phyloP scores from a whole-genome alignment of 106 monocot genomes.

The Ottelia alismoides region DNA sequence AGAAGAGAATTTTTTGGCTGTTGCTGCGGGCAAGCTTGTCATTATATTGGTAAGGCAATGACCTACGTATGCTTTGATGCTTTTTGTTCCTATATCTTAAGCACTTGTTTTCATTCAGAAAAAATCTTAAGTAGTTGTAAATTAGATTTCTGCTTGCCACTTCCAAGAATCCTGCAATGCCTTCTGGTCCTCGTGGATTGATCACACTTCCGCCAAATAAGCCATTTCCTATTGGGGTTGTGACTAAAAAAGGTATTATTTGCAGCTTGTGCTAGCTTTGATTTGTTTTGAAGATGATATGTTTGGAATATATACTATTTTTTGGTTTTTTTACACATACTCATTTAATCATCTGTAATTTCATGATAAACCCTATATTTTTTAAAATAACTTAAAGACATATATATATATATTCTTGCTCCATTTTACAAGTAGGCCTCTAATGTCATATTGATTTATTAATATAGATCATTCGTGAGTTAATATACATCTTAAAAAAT shows the following conservation, averaged over 20 bases:
- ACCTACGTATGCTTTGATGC: not conserved
- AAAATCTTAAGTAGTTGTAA: too few relatives aligned
- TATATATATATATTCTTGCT: not conserved
- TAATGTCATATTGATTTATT: not conserved
- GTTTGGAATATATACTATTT: not conserved
- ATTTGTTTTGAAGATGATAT: not conserved
- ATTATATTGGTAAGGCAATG: constrained; percentile 56
- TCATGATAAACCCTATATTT: not conserved
- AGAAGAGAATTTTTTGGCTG: constrained; percentile 75
- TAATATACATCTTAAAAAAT: too few relatives aligned
- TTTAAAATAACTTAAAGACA: not conserved
- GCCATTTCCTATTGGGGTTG: constrained; percentile 47
- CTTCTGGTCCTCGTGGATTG: constrained; percentile 44
- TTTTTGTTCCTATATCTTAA: not conserved
- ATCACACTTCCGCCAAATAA: constrained; percentile 43
- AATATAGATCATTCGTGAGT: not conserved
- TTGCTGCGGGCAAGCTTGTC: constrained; percentile 65
- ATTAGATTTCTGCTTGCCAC: too few relatives aligned
- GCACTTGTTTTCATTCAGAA: too few relatives aligned
- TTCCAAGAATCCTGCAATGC: constrained; percentile 66
- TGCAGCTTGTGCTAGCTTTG: not conserved
- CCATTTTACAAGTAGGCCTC: not conserved
- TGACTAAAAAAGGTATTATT: constrained; percentile 49
- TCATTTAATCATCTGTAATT: not conserved
- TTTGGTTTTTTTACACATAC: not conserved